These are phyloP conservation scores for Ramaria sp. DNA, from an alignment of 768 basidiomycete genomes.

Conservation along the genomic window DNA sequence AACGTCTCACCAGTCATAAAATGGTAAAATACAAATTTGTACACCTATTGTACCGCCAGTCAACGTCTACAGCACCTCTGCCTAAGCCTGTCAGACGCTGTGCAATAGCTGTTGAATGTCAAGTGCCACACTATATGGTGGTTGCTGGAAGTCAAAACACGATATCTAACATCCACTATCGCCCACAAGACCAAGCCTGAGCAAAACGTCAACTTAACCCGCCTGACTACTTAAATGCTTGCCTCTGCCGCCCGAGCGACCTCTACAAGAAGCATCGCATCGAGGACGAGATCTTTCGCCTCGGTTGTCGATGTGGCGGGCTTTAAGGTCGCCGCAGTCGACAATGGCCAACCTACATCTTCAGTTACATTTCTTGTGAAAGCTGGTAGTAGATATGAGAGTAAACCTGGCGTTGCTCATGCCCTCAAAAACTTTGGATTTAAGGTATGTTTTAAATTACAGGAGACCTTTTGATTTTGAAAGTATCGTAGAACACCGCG, in stretches of 20 bases:
- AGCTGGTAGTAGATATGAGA: constrained; percentile 84
- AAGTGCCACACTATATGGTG: no score
- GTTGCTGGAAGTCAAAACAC: background rate
- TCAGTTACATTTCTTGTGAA: constrained; percentile 86
- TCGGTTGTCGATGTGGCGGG: constrained; percentile 72
- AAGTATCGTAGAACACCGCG: constrained; percentile 57
- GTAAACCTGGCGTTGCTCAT: constrained; percentile 84
- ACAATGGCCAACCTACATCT: constrained; percentile 74
- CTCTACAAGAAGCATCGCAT: constrained; percentile 2
- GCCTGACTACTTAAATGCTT: constrained; percentile 2
- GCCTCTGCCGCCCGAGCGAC: constrained; percentile 8
- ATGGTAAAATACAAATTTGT: no score
- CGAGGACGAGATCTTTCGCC: constrained; percentile 42
- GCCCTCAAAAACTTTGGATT: constrained; percentile 97
- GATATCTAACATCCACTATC: background rate
- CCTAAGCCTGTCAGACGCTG: no score
- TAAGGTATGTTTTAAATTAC: constrained; percentile 50
- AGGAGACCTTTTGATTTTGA: background rate
- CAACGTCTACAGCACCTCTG: no score
- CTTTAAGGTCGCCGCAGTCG: constrained; percentile 77
- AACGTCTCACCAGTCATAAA: no score
- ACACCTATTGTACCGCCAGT: no score
- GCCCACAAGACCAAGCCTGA: background rate
- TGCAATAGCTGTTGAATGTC: no score
- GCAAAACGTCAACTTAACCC: background rate